These are phyloP conservation scores for Backusella psychrophila DNA, from an alignment of 192 early-diverging fungal genomes.

Conservation along the genomic window DNA sequence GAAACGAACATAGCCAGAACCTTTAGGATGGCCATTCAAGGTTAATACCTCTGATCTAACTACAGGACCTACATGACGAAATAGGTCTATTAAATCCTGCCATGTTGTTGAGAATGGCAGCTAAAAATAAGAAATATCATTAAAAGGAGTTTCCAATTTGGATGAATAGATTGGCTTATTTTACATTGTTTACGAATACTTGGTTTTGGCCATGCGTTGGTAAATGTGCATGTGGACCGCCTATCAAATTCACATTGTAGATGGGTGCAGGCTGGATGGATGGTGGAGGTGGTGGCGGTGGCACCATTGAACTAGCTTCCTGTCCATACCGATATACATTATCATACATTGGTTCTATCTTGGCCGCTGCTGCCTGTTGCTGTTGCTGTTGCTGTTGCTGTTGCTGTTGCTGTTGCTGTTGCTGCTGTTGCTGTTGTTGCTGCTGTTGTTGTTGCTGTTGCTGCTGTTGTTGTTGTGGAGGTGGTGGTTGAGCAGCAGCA, in stretches of 20 bases:
- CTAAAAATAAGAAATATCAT: conserved; percentile 19
- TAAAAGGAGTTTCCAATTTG: too few relatives aligned
- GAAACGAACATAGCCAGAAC: conserved; percentile 55
- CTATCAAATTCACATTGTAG: conserved; percentile 22
- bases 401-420: neutral
- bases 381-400: neutral
- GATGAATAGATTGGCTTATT: too few relatives aligned
- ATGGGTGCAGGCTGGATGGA: conserved; percentile 7
- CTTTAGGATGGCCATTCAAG: conserved; percentile 48
- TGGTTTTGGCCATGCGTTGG: conserved; percentile 36
- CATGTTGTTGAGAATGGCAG: conserved; percentile 56
- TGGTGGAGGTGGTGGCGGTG: neutral
- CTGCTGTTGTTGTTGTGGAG: neutral
- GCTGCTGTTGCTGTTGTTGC: too few relatives aligned
- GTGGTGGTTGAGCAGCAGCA: neutral
- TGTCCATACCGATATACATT: conserved; percentile 13
- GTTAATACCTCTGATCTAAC: conserved; percentile 46
- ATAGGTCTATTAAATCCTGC: conserved; percentile 57
- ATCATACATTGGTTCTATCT: neutral
- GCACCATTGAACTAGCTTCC: neutral
- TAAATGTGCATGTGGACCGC: conserved; percentile 29
- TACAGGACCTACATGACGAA: conserved; percentile 48
- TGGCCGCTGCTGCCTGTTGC: neutral
- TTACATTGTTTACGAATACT: conserved; percentile 47
- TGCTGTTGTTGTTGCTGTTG: neutral